These are phyloP conservation scores for Maudiozyma pseudohumilis DNA, from an alignment of 805 yeast species.

Conservation along the genomic window DNA sequence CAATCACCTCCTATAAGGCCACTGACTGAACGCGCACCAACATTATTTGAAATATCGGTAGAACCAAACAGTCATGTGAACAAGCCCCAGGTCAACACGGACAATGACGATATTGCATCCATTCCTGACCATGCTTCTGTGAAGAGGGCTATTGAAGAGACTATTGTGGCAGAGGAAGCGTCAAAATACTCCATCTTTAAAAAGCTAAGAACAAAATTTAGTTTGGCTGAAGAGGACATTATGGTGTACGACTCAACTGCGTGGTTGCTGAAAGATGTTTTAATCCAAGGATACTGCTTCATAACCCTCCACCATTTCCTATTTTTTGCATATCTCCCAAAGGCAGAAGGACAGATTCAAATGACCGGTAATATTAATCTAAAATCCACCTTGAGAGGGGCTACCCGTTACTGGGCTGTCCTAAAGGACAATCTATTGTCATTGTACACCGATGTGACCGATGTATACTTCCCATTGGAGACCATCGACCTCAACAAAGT, in stretches of 20 bases:
- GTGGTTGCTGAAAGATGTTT: constrained; percentile 75
- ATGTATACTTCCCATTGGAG: constrained; percentile 72
- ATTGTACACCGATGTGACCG: constrained; percentile 61
- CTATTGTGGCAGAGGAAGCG: neutral
- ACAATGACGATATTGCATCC: neutral
- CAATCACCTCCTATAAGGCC: neutral
- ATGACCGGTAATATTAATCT: constrained; percentile 44
- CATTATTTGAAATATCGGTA: constrained; percentile 17
- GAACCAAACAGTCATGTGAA: constrained; percentile 2
- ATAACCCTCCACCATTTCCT: constrained; percentile 55
- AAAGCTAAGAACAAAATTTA: constrained; percentile 23
- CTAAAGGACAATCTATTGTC: constrained; percentile 59
- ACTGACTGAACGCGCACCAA: constrained; percentile 9
- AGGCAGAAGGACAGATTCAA: constrained; percentile 32
- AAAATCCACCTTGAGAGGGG: constrained; percentile 22
- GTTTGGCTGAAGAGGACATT: constrained; percentile 44
- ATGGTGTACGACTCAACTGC: constrained; percentile 55
- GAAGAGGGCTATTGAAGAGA: neutral
- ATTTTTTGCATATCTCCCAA: constrained; percentile 74
- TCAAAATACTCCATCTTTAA: neutral
- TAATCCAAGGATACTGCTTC: constrained; percentile 78
- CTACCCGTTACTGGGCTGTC: constrained; percentile 66
- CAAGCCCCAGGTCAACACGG: neutral
- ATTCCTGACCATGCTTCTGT: neutral
- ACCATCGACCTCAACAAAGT: constrained; percentile 66